Evolutionary conservation across 768 basidiomycete species (phyloP).

Genomic region (Scleroderma citrinum): DNA sequence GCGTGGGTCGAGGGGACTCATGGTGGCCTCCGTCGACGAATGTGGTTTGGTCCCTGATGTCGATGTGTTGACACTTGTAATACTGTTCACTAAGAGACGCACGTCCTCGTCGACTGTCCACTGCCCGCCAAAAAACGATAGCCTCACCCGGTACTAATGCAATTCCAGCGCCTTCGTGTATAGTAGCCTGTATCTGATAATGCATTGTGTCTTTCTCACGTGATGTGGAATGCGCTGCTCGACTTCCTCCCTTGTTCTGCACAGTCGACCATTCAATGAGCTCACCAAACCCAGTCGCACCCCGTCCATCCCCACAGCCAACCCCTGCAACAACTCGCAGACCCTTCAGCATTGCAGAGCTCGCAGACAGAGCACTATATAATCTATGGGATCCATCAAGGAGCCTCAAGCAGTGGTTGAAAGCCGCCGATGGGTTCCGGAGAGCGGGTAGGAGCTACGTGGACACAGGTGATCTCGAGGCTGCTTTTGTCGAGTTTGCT

Average conservation of each 20-base stretch:
- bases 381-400: constrained; percentile 51
- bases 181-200: no score
- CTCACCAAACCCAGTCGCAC: constrained; percentile 3
- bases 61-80: no score
- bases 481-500: constrained; percentile 67
- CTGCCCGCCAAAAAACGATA: no score
- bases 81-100: no score
- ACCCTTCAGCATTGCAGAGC: constrained; percentile 59
- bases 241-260: not conserved
- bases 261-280: constrained; percentile 5
- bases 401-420: constrained; percentile 62
- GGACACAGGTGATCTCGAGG: constrained; percentile 53
- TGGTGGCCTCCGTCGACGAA: constrained; percentile 5
- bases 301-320: constrained; percentile 4
- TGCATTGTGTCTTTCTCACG: no score
- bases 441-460: constrained; percentile 45
- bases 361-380: constrained; percentile 55
- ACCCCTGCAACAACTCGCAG: constrained; percentile 20
- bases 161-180: no score
- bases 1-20: constrained; percentile 12
- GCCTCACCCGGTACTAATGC: no score
- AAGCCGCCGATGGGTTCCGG: constrained; percentile 57
- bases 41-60: no score
- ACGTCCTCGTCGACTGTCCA: no score
- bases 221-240: not conserved